A percentile compares a stretch with the other conserved stretches of the same genome.
Conservation (phyloP, 2,329 filamentous ascomycete genomes). For the Simplicillium aogashimaense region DNA sequence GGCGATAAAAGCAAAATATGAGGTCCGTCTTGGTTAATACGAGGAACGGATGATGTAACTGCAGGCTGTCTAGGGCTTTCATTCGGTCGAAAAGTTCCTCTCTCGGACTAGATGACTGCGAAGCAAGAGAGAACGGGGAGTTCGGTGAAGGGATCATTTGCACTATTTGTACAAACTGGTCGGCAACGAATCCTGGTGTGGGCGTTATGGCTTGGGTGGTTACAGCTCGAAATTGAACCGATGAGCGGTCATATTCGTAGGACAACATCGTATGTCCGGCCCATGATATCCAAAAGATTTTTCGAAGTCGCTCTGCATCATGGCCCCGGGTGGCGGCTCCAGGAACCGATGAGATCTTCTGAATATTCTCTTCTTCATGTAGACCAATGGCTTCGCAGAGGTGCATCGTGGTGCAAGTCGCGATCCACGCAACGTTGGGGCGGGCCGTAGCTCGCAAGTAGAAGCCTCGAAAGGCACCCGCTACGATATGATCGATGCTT, state of each 20-base stretch:
- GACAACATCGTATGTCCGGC: slow-evolving; percentile 11
- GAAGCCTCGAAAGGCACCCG: slow-evolving; percentile 10
- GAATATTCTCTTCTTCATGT: slow-evolving; percentile 13
- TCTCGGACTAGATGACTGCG: slow-evolving; percentile 3
- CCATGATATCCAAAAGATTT: slow-evolving; percentile 13
- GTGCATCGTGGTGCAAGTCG: slow-evolving; percentile 13
- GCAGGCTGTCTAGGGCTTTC: slow-evolving; percentile 7
- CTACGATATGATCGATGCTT: slow-evolving; percentile 11
- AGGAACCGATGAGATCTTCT: slow-evolving; percentile 10
- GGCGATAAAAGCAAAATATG: slow-evolving; percentile 14
- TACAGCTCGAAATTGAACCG: slow-evolving; percentile 10
- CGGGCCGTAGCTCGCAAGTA: slow-evolving; percentile 12
- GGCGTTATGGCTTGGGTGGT: slow-evolving; percentile 10
- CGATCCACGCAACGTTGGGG: slow-evolving; percentile 14
- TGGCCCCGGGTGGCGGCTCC: slow-evolving; percentile 8
- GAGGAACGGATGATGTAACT: slow-evolving; percentile 9
- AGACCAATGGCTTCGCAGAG: slow-evolving; percentile 12
- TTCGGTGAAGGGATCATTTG: slow-evolving; percentile 12
- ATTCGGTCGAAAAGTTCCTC: slow-evolving; percentile 11
- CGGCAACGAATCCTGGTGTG: slow-evolving; percentile 9
- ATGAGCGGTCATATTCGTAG: slow-evolving; percentile 13
- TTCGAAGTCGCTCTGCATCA: slow-evolving; percentile 10
- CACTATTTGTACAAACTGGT: slow-evolving; percentile 11
- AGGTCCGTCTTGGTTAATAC: slow-evolving; percentile 12
- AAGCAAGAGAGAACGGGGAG: slow-evolving; percentile 10